Conservation (phyloP, 305 asterid genomes). For the Fraxinus greggii region DNA sequence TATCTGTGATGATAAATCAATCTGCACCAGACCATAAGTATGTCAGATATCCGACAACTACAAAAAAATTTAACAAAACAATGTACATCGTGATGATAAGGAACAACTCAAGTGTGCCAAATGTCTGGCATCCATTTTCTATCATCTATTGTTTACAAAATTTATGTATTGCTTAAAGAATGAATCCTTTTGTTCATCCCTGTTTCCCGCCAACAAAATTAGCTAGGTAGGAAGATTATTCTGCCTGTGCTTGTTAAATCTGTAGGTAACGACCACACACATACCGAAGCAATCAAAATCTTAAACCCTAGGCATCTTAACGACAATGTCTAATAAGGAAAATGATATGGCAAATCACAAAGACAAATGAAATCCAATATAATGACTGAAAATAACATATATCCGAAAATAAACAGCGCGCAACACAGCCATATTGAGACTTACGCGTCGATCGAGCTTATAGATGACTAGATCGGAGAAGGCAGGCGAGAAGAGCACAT, state of each 20-base stretch:
- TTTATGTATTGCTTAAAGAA: background rate
- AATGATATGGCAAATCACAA: background rate
- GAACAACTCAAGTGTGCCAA: background rate
- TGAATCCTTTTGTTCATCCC: background rate
- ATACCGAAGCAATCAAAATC: constrained; percentile 14
- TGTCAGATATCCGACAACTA: constrained; percentile 24
- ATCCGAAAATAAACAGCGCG: background rate
- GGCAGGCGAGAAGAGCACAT: constrained; percentile 38
- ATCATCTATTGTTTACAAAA: background rate
- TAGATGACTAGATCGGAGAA: constrained; percentile 75
- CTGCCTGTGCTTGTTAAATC: background rate
- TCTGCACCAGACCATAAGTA: constrained; percentile 48
- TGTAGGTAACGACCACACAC: background rate
- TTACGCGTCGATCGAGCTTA: constrained; percentile 85
- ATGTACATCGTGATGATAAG: background rate
- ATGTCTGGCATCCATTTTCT: background rate
- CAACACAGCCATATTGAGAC: background rate
- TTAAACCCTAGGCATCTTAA: constrained; percentile 31
- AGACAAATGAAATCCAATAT: background rate
- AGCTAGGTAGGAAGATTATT: background rate
- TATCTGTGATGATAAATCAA: constrained; percentile 80
- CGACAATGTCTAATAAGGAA: background rate
- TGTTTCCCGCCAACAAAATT: background rate
- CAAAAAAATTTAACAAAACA: constrained; percentile 2
- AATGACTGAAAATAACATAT: background rate